Evolutionary conservation across 2,329 filamentous ascomycete species (phyloP), one percentile per base, ranked within the genome.

Genomic region (Trichophyton mentagrophytes): DNA sequence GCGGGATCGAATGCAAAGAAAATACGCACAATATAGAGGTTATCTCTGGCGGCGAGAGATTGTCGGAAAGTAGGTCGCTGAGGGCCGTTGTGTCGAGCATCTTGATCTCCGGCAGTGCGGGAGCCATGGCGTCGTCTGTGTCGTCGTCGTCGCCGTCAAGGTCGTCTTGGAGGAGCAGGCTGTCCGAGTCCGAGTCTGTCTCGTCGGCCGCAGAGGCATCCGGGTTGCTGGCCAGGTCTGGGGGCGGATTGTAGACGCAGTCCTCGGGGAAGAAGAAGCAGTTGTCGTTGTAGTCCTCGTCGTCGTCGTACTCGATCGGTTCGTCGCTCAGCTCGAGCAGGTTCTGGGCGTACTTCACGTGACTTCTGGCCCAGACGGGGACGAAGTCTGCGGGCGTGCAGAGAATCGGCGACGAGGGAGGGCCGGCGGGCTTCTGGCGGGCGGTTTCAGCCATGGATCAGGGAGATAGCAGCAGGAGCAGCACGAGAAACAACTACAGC

Each of bases 201-300:
- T 69, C 68, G 59, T 68, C 69, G 3, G 55, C 46, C 53, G 22
- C 40, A 44, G 58, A 11, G 36, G 56, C 56, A 58, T 58, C 56
- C 20, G 38, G 38, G 30, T 58, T 58, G 56, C 30, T 58, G 56
- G 40, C 30, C 30, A 20, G 40, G 22, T 60, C 22, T n/a, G 47
- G n/a, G 8, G 73, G n/a, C n/a, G 73, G 72, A 15, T 72, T 70
- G 65, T 70, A 75, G 57, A 71, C 71, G 66, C 72, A 76, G 62
- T 76, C 74, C 65, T 76, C 74, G 8, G 73, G 74, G 44, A 75
- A 76, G 64, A 76, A 75, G 65, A 76, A 76, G 61, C 69, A 73
- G 62, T 75, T 76, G 57, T 76, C 74, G 61, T 67, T 67, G 60
- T 74, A 74, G 61, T 75, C 73, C 46, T 76, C 74, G 66, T 74